Evolutionary conservation across 176 grass and related monocot genomes (phyloP).

Genomic region (Oryza meridionalis): DNA sequence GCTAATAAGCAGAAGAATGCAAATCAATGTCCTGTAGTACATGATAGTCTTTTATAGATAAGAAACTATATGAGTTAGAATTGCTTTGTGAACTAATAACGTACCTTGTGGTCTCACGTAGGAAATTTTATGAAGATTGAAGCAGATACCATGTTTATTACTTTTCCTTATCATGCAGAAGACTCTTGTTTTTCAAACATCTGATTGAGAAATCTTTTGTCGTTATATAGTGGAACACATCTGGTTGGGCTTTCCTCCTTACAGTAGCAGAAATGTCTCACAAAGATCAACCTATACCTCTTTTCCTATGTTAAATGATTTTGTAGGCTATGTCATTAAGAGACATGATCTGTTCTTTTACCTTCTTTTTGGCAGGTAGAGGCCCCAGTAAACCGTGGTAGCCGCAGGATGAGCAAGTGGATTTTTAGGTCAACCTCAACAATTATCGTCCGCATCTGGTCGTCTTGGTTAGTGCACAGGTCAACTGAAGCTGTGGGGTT

Average conservation of each 20-base stretch:
- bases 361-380: conserved; percentile 65
- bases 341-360: background rate
- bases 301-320: conserved; percentile 8
- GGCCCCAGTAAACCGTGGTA: conserved; percentile 74
- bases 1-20: background rate
- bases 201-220: background rate
- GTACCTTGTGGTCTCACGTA: background rate
- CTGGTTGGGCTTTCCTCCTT: background rate
- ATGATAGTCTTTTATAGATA: conserved; percentile 8
- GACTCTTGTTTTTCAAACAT: too few relatives aligned
- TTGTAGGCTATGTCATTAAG: conserved; percentile 25
- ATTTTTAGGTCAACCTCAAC: conserved; percentile 84
- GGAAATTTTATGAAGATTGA: conserved; percentile 3
- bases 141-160: background rate
- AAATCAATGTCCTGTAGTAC: background rate
- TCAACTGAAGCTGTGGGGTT: conserved; percentile 59
- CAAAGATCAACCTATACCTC: conserved; percentile 8
- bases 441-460: conserved; percentile 83
- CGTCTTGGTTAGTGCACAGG: conserved; percentile 83
- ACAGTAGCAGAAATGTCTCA: background rate
- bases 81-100: conserved; percentile 32
- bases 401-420: conserved; percentile 66
- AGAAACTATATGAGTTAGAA: background rate
- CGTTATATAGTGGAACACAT: conserved; percentile 4
- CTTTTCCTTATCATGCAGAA: background rate